A percentile compares a stretch with the other conserved stretches of the same genome.
Evolutionary conservation across 1,139 yeast genomes (phyloP).

Genomic region (Saccharomyces hybrid): DNA sequence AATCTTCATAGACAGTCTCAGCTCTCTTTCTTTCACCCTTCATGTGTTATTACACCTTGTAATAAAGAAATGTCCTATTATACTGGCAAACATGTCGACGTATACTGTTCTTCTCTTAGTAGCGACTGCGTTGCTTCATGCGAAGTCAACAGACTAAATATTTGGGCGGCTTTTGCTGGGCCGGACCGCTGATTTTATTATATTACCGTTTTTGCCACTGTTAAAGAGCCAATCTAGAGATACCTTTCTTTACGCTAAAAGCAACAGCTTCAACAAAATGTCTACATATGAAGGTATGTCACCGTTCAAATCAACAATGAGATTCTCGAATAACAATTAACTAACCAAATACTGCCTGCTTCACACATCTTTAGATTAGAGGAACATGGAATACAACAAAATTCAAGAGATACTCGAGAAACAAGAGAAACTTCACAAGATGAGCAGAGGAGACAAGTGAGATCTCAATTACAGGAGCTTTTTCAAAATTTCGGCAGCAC

Average conservation of each 20-base stretch:
- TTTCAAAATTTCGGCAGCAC: conserved; percentile 17
- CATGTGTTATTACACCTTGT: too few species aligned
- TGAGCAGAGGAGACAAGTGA: conserved; percentile 15
- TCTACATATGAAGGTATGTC: conserved; percentile 23
- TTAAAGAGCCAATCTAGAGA: not conserved
- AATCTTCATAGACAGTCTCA: too few species aligned
- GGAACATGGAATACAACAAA: conserved; percentile 16
- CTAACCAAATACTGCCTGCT: conserved; percentile 4
- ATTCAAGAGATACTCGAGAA: conserved; percentile 6
- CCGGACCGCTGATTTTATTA: not conserved
- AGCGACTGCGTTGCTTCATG: not conserved
- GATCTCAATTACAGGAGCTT: conserved; percentile 19
- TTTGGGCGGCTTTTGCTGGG: not conserved
- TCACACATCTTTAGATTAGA: conserved; percentile 2
- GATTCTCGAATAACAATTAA: not conserved
- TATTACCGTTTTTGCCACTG: not conserved
- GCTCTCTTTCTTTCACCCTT: not conserved
- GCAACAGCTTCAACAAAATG: conserved; percentile 6
- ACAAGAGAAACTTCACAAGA: conserved; percentile 5
- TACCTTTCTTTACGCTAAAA: not conserved
- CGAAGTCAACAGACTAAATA: not conserved
- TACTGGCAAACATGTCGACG: not conserved
- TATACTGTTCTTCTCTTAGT: not conserved
- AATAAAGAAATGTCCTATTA: not conserved
- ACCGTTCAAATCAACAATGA: not conserved